Base-by-base conservation (phyloP, 1,284 basidiomycete genomes). In the Inonotus hispidus region DNA sequence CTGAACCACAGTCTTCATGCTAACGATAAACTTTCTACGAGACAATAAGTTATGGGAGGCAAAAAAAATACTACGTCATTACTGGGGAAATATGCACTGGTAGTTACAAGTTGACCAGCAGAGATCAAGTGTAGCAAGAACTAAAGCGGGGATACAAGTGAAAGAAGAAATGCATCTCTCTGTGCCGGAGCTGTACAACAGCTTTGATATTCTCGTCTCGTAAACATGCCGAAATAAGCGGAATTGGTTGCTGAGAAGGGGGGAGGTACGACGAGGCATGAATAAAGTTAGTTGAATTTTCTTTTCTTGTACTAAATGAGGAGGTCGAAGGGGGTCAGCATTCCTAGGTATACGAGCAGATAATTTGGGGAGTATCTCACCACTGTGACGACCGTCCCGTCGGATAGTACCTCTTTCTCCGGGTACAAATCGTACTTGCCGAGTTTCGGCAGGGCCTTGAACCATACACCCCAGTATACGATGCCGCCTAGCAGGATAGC, bases 401-500 rank as follows among this genome's bases (percentile, higher is more conserved):
- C 84, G 3, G 71, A 64, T 4, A 86, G 71, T 6, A 60, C 72
- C 59, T 80, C 79, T 63, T 82, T 83, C 29, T 65, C 69, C 3
- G 80, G 78, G 1, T 78, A 71, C 53, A 82, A 75, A 58, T 75
- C 71, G 66, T 84, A 84, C 3, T 77, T 72, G 53, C 82, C 80
- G 10, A 81, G 67, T 16, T 71, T 70, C 0, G 84, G 84, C 8
- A 85, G 66, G 1, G 80, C 23, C 47, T 82, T 62, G 0, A 79
- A 75, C 82, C 83, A 84, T 8, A 68, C 70, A 0, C 77, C 77
- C 85, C 84, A 86, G 69, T 84, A 86, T 0, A 77, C 37, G 0
- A 80, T 73, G 10, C 80, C 84, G 6, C 67, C 29, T 0, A 74
- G 50, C 72, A 84, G 73, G 58, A 84, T 68, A 37, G 47, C 79